Evolutionary conservation across 2,329 filamentous ascomycete species (phyloP).

Genomic region (Colletotrichum sp.): DNA sequence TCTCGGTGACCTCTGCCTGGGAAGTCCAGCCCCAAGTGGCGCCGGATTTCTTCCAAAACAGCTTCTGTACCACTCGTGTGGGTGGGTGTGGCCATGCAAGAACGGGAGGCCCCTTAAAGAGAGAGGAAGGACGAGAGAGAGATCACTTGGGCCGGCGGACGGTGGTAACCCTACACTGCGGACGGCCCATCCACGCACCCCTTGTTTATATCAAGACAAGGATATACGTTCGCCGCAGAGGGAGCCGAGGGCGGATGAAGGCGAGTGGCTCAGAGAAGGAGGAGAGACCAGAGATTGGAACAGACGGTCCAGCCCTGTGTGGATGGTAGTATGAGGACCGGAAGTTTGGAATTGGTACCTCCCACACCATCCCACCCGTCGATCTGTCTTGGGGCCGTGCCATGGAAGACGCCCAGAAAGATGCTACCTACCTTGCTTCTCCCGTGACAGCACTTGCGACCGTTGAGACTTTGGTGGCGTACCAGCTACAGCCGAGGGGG

Average conservation of each 20-base stretch:
- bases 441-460: not conserved
- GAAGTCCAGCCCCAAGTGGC: not conserved
- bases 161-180: constrained; percentile 4
- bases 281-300: not conserved
- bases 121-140: not conserved
- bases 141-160: not conserved
- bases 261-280: not conserved
- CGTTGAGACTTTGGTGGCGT: not conserved
- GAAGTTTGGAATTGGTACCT: not conserved
- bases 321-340: not conserved
- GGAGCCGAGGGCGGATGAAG: not conserved
- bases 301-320: not conserved
- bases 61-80: not conserved
- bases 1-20: not conserved
- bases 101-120: not conserved
- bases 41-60: constrained; percentile 7
- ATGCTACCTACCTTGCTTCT: not conserved
- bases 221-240: not conserved
- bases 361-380: not conserved
- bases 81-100: not conserved
- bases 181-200: not conserved
- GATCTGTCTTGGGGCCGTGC: not conserved
- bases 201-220: not conserved
- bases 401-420: not conserved
- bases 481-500: not conserved